Conservation (phyloP, 2,329 filamentous ascomycete species). For the Chaetomiaceae sp. region DNA sequence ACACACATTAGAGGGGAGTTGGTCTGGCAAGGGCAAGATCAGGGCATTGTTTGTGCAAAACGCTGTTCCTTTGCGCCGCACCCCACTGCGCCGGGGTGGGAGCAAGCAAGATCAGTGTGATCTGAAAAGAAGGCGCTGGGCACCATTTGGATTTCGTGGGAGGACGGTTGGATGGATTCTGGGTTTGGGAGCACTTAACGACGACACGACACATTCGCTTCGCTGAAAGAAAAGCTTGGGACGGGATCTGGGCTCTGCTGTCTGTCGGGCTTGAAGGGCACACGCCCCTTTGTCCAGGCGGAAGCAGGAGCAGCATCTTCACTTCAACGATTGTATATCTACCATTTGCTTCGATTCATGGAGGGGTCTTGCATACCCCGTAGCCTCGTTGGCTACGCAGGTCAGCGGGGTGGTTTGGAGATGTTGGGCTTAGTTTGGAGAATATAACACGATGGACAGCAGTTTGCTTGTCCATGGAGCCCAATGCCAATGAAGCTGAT, state of each 20-base stretch:
- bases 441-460: neutral
- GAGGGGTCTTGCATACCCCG: neutral
- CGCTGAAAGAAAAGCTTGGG: neutral
- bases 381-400: constrained; percentile 1
- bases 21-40: neutral
- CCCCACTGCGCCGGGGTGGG: too few species aligned
- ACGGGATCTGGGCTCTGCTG: neutral
- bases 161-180: neutral
- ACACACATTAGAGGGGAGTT: constrained; percentile 1
- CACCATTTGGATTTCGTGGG: neutral
- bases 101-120: too few species aligned
- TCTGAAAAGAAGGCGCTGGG: neutral
- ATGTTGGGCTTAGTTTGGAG: neutral
- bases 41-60: too few species aligned
- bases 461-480: neutral
- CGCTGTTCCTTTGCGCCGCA: neutral
- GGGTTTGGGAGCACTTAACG: neutral
- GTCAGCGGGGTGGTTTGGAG: constrained; percentile 6
- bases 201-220: constrained; percentile 8
- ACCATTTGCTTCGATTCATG: constrained; percentile 13
- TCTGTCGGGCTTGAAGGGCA: too few species aligned
- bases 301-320: constrained; percentile 1
- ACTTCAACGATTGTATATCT: constrained; percentile 12
- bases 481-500: constrained; percentile 1
- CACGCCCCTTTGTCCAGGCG: too few species aligned